These are phyloP conservation scores for Musa beccarii DNA, from an alignment of 176 grass and related monocot genomes.

Conservation along the genomic window DNA sequence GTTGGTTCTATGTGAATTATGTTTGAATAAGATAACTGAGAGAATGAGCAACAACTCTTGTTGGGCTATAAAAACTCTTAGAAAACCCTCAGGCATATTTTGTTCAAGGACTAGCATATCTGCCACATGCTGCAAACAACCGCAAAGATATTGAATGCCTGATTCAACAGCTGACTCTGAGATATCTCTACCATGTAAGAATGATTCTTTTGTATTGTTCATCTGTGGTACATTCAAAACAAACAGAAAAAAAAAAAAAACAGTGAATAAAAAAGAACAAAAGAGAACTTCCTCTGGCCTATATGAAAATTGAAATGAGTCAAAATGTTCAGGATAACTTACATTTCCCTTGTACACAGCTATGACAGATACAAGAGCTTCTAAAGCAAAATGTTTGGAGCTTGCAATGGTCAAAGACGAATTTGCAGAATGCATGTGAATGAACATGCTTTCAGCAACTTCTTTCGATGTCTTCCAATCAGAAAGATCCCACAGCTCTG, in stretches of 20 bases:
- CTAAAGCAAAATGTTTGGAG: slow-evolving; percentile 58
- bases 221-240: slow-evolving; percentile 1
- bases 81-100: slow-evolving; percentile 39
- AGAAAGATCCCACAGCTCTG: slow-evolving; percentile 60
- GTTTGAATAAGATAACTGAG: slow-evolving; percentile 31
- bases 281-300: slow-evolving; percentile 17
- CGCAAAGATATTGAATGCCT: slow-evolving; percentile 48
- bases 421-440: slow-evolving; percentile 57
- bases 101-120: slow-evolving; percentile 39
- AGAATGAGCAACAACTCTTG: slow-evolving; percentile 56
- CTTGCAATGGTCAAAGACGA: slow-evolving; percentile 37
- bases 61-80: slow-evolving; percentile 51
- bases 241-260: not conserved
- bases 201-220: not conserved
- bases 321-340: slow-evolving; percentile 14
- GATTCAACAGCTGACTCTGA: slow-evolving; percentile 32
- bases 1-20: slow-evolving; percentile 31
- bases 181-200: slow-evolving; percentile 18
- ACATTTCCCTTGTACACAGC: slow-evolving; percentile 71
- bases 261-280: not conserved
- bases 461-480: slow-evolving; percentile 51
- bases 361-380: slow-evolving; percentile 52
- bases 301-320: slow-evolving; percentile 9
- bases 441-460: slow-evolving; percentile 56
- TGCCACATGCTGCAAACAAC: slow-evolving; percentile 40